Evolutionary conservation across 2,329 filamentous ascomycete species (phyloP).

Genomic region (Penicillium sp.): DNA sequence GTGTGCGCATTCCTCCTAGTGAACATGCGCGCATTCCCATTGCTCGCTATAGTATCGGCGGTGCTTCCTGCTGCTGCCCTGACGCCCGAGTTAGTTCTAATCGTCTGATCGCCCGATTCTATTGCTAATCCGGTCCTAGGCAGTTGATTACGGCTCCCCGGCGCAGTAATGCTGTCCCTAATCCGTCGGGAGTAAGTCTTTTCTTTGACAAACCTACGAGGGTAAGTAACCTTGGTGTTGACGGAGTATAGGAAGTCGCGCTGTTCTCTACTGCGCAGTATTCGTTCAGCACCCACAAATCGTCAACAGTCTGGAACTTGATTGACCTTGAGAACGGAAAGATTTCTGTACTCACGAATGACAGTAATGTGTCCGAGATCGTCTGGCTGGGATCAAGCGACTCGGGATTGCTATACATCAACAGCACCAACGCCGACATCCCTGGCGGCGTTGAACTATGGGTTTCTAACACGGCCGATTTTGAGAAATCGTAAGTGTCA

Average conservation of each 20-base stretch:
- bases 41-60: constrained; percentile 23
- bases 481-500: constrained; percentile 29
- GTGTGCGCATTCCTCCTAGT: constrained; percentile 4
- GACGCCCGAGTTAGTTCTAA: constrained; percentile 26
- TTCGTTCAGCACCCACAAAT: constrained; percentile 69
- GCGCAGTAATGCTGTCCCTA: constrained; percentile 35
- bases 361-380: constrained; percentile 62
- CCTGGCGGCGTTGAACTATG: constrained; percentile 40
- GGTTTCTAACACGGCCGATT: constrained; percentile 32
- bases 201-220: constrained; percentile 1
- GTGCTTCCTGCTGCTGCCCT: constrained; percentile 23
- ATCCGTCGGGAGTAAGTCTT: constrained; percentile 37
- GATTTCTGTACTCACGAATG: constrained; percentile 60
- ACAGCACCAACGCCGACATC: constrained; percentile 38
- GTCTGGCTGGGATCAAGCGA: constrained; percentile 69
- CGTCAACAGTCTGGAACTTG: constrained; percentile 58
- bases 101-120: not conserved
- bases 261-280: constrained; percentile 64
- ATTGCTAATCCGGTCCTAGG: constrained; percentile 17
- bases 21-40: constrained; percentile 24
- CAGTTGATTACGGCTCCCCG: constrained; percentile 37
- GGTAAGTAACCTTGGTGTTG: not conserved
- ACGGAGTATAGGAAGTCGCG: constrained; percentile 35
- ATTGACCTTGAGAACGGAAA: constrained; percentile 64
- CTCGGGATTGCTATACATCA: constrained; percentile 56